Conservation (phyloP, 352 stramenopile species). For the Plasmopara halstedii region DNA sequence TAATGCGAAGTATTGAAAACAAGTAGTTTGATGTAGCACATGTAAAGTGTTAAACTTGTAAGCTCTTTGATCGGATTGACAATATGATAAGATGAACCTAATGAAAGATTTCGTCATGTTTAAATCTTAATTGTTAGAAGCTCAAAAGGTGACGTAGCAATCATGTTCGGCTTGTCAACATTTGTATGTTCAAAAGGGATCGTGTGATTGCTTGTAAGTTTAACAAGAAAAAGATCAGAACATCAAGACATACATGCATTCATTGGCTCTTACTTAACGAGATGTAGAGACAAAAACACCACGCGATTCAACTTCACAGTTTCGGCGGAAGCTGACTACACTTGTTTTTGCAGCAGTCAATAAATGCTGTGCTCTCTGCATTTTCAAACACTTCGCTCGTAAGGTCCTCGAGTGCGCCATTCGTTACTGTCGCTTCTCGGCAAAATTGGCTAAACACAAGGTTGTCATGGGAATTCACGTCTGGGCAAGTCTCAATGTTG, state of each 20-base stretch:
- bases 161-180: too few species aligned
- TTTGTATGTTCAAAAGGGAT: too few species aligned
- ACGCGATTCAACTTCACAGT: neutral
- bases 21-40: too few species aligned
- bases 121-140: too few species aligned
- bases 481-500: neutral
- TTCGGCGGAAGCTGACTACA: neutral
- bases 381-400: neutral
- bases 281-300: neutral
- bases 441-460: neutral
- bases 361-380: neutral
- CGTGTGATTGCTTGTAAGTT: too few species aligned
- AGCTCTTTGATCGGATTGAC: too few species aligned
- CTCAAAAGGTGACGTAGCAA: too few species aligned
- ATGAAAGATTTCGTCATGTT: too few species aligned
- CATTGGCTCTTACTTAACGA: neutral
- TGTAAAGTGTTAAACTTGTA: too few species aligned
- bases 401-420: neutral
- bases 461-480: neutral
- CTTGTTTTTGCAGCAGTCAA: neutral
- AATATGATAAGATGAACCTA: too few species aligned
- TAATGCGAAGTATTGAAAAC: too few species aligned
- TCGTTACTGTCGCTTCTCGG: neutral
- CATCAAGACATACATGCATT: neutral
- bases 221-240: too few species aligned